A percentile compares a stretch with the other conserved stretches of the same genome.
Conservation (phyloP, 306 rosid species). For the Hippophae rhamnoides region DNA sequence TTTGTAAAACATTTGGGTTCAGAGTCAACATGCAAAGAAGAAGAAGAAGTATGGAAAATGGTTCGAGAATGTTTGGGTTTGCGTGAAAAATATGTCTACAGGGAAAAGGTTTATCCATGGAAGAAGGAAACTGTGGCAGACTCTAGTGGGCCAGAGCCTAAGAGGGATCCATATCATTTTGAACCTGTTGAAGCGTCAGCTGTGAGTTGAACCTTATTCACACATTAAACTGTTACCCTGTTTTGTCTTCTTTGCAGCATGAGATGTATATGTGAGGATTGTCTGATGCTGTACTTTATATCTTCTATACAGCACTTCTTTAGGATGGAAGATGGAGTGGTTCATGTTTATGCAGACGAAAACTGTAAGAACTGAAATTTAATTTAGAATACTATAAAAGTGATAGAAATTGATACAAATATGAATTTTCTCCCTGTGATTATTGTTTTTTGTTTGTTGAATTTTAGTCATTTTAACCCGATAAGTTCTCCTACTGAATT, state of each 20-base stretch:
- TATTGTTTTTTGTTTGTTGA: not conserved
- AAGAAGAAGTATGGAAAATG: slow-evolving; percentile 29
- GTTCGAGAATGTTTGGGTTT: slow-evolving; percentile 33
- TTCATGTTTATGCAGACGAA: slow-evolving; percentile 54
- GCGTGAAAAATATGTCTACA: slow-evolving; percentile 27
- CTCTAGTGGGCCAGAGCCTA: slow-evolving; percentile 12
- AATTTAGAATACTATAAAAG: slow-evolving; percentile 2
- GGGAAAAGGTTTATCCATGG: slow-evolving; percentile 29
- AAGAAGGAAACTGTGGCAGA: slow-evolving; percentile 11
- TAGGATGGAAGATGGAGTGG: slow-evolving; percentile 67
- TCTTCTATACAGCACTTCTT: slow-evolving; percentile 48
- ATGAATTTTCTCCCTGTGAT: not conserved
- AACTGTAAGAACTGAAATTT: slow-evolving; percentile 35
- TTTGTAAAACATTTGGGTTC: slow-evolving; percentile 2
- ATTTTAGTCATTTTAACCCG: slow-evolving; percentile 7
- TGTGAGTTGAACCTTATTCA: slow-evolving; percentile 17
- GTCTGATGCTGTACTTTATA: slow-evolving; percentile 8
- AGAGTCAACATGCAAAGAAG: slow-evolving; percentile 29
- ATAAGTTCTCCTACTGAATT: slow-evolving; percentile 14
- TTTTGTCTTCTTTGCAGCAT: slow-evolving; percentile 2
- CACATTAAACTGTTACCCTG: not conserved
- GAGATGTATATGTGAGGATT: slow-evolving; percentile 11
- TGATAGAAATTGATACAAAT: not conserved
- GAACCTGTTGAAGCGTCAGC: slow-evolving; percentile 30
- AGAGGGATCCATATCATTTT: slow-evolving; percentile 29